Evolutionary conservation across 345 rosid genomes (phyloP), one percentile per base, ranked within the genome.

Genomic region (Balakata baccata): DNA sequence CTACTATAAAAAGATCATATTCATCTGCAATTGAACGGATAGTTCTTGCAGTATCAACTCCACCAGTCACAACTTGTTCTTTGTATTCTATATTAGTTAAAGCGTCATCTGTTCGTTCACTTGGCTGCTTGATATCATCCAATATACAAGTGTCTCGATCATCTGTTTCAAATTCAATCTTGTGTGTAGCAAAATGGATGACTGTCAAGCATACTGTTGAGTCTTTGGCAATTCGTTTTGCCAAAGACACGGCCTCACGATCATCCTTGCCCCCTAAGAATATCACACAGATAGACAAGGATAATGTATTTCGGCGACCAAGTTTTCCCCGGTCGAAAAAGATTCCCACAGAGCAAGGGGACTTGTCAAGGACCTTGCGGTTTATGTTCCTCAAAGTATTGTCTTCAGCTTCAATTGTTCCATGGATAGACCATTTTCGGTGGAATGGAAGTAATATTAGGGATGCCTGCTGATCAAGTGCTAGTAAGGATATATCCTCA

Each of bases 201-300:
- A 88, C 81, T 3, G 84, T 78, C 16, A 88, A 77, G 43, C n/a
- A 18, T 53, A 83, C 75, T 2, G 43, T 23, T 0, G 84, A n/a
- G 45, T 86, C 75, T 6, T 58, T 60, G 1, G 87, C 80, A 86
- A 90, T 86, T 43, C 88, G 75, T 67, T 81, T 87, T 10, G 81
- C 88, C 4, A 90, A 51, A 0, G 82, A 65, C 4, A 90, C 13
- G 1, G 87, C 92, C 58, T 90, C 97, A 0, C 85, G 64, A 47
- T 92, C 95, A 47, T 92, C 97, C 17, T 64, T 75, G 0, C 93
- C 93, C 0, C 95, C 95, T 5, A 85, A 69, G 81, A 87, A 92
- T 58, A 92, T 67, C 78, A 89, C 63, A 10, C 79, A 65, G 6
- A 22, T 47, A 0, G 61, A 20, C 61, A n/a, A 23, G 10, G 29